phyloP scores from a whole-genome alignment of 768 basidiomycete genomes.

The Lactarius quietus region DNA sequence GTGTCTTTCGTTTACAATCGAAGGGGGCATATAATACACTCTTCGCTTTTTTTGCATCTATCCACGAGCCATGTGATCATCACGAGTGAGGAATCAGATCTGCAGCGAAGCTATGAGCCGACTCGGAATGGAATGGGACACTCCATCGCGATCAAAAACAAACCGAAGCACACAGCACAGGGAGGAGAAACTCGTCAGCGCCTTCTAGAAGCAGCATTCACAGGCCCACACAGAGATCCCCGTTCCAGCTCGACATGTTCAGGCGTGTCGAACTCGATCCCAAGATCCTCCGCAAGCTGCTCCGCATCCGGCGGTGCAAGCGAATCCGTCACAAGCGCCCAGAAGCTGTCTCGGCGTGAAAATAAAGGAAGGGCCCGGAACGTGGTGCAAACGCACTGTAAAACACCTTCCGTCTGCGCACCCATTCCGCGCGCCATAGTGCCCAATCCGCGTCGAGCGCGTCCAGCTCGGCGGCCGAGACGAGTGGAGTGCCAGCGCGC shows the following conservation, averaged over 20 bases:
- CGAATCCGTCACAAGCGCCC: slow-evolving; percentile 66
- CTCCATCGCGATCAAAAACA: not conserved
- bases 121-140: too few species aligned
- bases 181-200: slow-evolving; percentile 5
- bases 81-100: not conserved
- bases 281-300: slow-evolving; percentile 72
- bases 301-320: slow-evolving; percentile 61
- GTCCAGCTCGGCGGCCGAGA: slow-evolving; percentile 68
- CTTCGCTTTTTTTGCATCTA: not conserved
- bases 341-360: slow-evolving; percentile 51
- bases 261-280: slow-evolving; percentile 70
- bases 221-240: slow-evolving; percentile 47
- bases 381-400: slow-evolving; percentile 68
- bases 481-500: slow-evolving; percentile 59
- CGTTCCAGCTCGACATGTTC: slow-evolving; percentile 69
- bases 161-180: not conserved
- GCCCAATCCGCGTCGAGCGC: slow-evolving; percentile 70
- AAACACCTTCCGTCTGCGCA: slow-evolving; percentile 70
- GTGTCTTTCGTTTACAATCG: slow-evolving; percentile 8
- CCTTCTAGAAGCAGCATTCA: slow-evolving; percentile 8
- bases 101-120: not conserved
- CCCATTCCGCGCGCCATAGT: slow-evolving; percentile 82
- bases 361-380: not conserved
- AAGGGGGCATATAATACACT: slow-evolving; percentile 2
- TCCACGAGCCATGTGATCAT: too few species aligned